These are phyloP conservation scores for Periconia macrospinosa DNA, from an alignment of 2,329 filamentous ascomycete species.

Conservation along the genomic window DNA sequence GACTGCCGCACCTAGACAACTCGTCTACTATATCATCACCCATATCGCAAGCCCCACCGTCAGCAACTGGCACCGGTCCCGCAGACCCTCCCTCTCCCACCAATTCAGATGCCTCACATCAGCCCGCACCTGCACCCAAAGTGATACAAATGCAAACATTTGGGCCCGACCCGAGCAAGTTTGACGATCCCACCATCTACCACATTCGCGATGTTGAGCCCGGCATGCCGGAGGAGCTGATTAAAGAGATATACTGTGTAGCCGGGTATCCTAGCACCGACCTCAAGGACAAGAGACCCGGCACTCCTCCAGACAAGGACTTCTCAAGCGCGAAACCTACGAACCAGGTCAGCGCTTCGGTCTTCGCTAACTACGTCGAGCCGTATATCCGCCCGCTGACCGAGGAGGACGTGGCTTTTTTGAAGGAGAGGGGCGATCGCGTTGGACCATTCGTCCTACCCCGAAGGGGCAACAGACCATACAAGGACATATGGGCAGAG, in stretches of 20 bases:
- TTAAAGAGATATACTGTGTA: constrained; percentile 85
- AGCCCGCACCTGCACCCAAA: constrained; percentile 62
- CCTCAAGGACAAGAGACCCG: constrained; percentile 81
- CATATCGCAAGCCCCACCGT: constrained; percentile 47
- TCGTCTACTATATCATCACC: constrained; percentile 45
- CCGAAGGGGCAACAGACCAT: constrained; percentile 79
- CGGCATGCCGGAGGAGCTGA: constrained; percentile 81
- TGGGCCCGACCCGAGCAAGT: constrained; percentile 88
- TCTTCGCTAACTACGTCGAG: constrained; percentile 90
- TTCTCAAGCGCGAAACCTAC: constrained; percentile 92
- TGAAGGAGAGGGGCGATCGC: constrained; percentile 85
- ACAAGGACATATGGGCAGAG: constrained; percentile 89
- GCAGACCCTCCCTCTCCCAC: constrained; percentile 66
- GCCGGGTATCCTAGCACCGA: constrained; percentile 79
- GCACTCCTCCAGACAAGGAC: constrained; percentile 88
- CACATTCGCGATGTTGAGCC: constrained; percentile 77
- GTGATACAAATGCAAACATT: constrained; percentile 81
- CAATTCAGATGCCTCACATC: constrained; percentile 59
- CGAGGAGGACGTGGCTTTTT: constrained; percentile 91
- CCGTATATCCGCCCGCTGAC: constrained; percentile 86
- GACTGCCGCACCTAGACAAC: constrained; percentile 28
- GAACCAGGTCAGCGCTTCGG: constrained; percentile 91
- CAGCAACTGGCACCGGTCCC: constrained; percentile 57
- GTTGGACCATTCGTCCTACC: constrained; percentile 83
- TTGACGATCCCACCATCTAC: constrained; percentile 88